A percentile compares a stretch with the other conserved stretches of the same genome.
These are phyloP conservation scores for Zymoseptoria brevis DNA, from an alignment of 2,329 filamentous ascomycete species.

Conservation along the genomic window DNA sequence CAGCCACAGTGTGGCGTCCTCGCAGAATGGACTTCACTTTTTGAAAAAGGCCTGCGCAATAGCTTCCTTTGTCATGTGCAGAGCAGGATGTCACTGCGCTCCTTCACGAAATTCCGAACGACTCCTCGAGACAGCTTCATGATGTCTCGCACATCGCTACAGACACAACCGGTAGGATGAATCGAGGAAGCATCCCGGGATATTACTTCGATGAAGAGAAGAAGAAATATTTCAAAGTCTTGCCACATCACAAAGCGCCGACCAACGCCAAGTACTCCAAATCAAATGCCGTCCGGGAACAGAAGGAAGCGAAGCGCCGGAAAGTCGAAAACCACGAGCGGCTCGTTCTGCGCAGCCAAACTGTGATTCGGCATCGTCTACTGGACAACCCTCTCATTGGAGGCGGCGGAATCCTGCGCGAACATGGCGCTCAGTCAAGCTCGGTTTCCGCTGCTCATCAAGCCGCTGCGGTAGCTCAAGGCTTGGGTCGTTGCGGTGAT, in stretches of 20 bases:
- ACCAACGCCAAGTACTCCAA: slow-evolving; percentile 34
- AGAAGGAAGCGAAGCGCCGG: slow-evolving; percentile 27
- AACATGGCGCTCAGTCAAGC: neutral
- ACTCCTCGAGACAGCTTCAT: neutral
- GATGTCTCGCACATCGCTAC: neutral
- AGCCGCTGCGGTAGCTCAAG: too few species aligned
- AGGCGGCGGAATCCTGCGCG: neutral
- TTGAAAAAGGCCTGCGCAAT: neutral
- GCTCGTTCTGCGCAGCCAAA: neutral
- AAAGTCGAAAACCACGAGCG: slow-evolving; percentile 11
- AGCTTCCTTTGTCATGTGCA: neutral
- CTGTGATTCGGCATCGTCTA: neutral
- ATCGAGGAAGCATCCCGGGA: slow-evolving; percentile 38
- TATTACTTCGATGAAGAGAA: slow-evolving; percentile 43
- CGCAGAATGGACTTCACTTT: neutral
- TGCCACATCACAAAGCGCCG: slow-evolving; percentile 31
- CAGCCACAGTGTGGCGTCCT: neutral
- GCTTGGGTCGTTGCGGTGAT: too few species aligned
- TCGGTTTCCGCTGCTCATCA: neutral
- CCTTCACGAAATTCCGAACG: neutral
- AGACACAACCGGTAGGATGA: slow-evolving; percentile 25
- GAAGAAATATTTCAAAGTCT: slow-evolving; percentile 44
- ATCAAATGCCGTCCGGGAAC: slow-evolving; percentile 33
- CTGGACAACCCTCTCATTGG: neutral
- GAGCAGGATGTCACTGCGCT: neutral